These are phyloP conservation scores for Aureobasidium mangrovei DNA, from an alignment of 2,329 filamentous ascomycete genomes.

Conservation along the genomic window DNA sequence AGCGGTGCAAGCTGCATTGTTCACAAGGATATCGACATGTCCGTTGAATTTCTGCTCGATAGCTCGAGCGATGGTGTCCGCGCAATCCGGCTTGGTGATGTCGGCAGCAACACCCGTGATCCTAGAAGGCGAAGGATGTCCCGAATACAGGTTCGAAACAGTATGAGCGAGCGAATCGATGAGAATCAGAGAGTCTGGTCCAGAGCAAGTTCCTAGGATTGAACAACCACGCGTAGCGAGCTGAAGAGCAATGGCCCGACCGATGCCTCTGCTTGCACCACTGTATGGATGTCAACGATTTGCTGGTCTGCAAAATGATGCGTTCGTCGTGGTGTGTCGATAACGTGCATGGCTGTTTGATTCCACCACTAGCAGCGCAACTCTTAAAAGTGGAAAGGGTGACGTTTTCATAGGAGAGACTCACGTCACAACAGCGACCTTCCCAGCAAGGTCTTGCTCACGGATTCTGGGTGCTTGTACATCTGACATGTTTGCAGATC, in stretches of 20 bases:
- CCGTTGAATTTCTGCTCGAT: constrained; percentile 17
- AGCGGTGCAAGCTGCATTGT: constrained; percentile 19
- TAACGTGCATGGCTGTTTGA: too few relatives aligned
- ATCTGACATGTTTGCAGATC: neutral
- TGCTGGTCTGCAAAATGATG: neutral
- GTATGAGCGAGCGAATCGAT: constrained; percentile 23
- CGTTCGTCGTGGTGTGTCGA: too few relatives aligned
- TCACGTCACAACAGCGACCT: constrained; percentile 27
- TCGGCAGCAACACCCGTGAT: constrained; percentile 22
- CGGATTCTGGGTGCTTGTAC: neutral
- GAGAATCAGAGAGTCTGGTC: constrained; percentile 20
- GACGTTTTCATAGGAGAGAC: neutral
- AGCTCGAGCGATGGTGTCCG: constrained; percentile 15
- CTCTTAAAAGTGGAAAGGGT: neutral
- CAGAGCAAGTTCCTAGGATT: constrained; percentile 26
- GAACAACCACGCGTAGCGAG: constrained; percentile 25
- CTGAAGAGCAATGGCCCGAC: constrained; percentile 24
- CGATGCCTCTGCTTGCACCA: constrained; percentile 25
- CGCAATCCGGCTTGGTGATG: constrained; percentile 19
- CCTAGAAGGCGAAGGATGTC: constrained; percentile 13
- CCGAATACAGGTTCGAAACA: constrained; percentile 18
- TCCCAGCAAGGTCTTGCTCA: constrained; percentile 25
- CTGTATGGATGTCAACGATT: constrained; percentile 11
- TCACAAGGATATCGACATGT: constrained; percentile 22
- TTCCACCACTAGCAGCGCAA: too few relatives aligned